phyloP scores from a whole-genome alignment of 768 basidiomycete species.

The Hebeloma cylindrosporum region DNA sequence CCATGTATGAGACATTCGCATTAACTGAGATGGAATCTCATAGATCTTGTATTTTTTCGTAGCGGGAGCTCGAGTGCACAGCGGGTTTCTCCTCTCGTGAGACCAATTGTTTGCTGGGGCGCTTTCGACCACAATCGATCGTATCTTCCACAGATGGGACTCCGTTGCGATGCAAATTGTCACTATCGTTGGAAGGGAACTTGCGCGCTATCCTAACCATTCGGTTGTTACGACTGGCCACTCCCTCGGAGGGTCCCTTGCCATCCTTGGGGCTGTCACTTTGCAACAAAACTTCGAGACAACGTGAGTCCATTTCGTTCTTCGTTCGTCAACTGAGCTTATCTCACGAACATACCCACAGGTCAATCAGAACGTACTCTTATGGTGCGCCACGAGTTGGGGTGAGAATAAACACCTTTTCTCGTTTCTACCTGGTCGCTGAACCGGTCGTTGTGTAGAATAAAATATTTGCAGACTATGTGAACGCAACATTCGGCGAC shows the following conservation, averaged over 20 bases:
- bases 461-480: slow-evolving; percentile 42
- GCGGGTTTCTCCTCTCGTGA: slow-evolving; percentile 51
- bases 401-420: slow-evolving; percentile 33
- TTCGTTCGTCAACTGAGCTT: background rate
- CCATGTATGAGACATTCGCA: slow-evolving; percentile 31
- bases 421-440: background rate
- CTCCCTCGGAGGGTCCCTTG: slow-evolving; percentile 54
- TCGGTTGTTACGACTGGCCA: slow-evolving; percentile 50
- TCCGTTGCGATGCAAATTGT: slow-evolving; percentile 43
- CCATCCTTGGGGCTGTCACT: slow-evolving; percentile 47
- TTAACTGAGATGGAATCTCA: background rate
- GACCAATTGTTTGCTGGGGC: slow-evolving; percentile 8
- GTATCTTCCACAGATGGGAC: slow-evolving; percentile 43
- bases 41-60: background rate
- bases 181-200: slow-evolving; percentile 34
- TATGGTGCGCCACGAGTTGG: slow-evolving; percentile 53
- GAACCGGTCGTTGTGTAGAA: slow-evolving; percentile 35
- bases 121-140: background rate
- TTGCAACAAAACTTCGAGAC: slow-evolving; percentile 39
- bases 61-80: slow-evolving; percentile 46
- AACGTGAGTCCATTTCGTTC: slow-evolving; percentile 1
- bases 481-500: slow-evolving; percentile 41
- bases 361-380: slow-evolving; percentile 43
- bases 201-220: slow-evolving; percentile 36
- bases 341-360: slow-evolving; percentile 8